Base-by-base conservation (phyloP, 768 basidiomycete genomes). In the Daedaleopsis nitida region DNA sequence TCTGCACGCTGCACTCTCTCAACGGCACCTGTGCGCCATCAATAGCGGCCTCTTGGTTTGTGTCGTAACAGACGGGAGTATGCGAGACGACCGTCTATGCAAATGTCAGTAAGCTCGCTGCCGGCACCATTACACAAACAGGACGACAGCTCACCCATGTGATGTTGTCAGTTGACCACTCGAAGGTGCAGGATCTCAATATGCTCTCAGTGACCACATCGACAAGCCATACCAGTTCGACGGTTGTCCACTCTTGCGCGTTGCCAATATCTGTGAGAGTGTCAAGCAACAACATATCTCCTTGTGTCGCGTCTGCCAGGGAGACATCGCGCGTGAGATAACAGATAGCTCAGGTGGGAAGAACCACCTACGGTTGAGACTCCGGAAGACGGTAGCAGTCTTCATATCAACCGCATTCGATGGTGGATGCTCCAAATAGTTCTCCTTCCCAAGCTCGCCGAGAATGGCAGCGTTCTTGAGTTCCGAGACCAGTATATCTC, bases 361-460 rank as follows among this genome's bases (percentile, higher is more conserved):
- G 37, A 21, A 24, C 27, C 70, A 45, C 81, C 57, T 65, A 86
- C 87, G 67, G 59, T 72, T 63, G 34, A 74, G 66, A 68, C 84
- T 86, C 37, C 75, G 76, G 66, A 88, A 89, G 0, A 71, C 77
- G 35, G 85, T 86, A 10, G 71, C 70, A 4, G 69, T 63, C n/a
- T 75, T 66, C 8, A 81, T 79, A 72, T 89, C 86, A 5, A 87
- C 86, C 4, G 85, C 86, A 67, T 75, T 72, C 13, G 83, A 85
- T 24, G 79, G 77, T 27, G 86, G 73, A 69, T 80, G 74, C 2
- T 68, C 61, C 42, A 82, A 62, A 66, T 84, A 86, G 65, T 78
- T 69, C 16, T 63, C 47, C 50, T 69, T 72, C 21, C 68, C 67
- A 24, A 72, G 66, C 27, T 72, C 68, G 13, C 77, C 78, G 21